phyloP scores from a whole-genome alignment of 163 green algal species.

The Chlamydomonas reinhardtii region DNA sequence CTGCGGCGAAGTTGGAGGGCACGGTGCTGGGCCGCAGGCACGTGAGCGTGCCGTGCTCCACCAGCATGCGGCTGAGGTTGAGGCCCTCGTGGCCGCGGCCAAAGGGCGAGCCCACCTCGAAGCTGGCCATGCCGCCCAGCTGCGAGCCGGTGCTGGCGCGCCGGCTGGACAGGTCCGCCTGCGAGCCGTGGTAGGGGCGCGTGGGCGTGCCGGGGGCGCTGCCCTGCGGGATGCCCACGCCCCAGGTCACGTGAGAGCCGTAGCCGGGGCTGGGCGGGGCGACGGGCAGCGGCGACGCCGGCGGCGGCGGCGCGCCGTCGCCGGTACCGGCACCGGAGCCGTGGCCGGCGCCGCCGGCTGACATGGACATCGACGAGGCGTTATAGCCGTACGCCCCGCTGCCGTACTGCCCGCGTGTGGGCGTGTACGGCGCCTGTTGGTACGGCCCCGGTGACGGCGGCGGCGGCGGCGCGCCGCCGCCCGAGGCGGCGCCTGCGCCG shows the following conservation, averaged over 20 bases:
- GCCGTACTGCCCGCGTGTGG: not conserved
- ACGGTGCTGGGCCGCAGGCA: slow-evolving; percentile 44
- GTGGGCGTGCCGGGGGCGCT: slow-evolving; percentile 40
- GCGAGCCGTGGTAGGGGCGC: not conserved
- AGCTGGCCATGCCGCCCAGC: not conserved
- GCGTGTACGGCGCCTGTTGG: not conserved
- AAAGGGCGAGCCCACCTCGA: slow-evolving; percentile 31
- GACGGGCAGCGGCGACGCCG: not conserved
- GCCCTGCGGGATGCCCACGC: not conserved
- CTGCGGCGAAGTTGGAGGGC: slow-evolving; percentile 41
- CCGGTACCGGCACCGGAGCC: not conserved
- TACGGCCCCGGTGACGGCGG: too few relatives aligned
- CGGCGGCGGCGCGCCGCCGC: not conserved
- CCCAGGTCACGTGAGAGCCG: slow-evolving; percentile 29
- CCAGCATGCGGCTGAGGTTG: slow-evolving; percentile 12
- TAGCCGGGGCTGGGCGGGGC: slow-evolving; percentile 1
- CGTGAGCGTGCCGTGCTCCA: slow-evolving; percentile 47
- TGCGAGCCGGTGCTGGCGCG: slow-evolving; percentile 6
- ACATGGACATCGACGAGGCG: too few relatives aligned
- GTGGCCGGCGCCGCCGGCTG: too few relatives aligned
- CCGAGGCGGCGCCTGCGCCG: too few relatives aligned
- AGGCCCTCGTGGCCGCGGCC: slow-evolving; percentile 9
- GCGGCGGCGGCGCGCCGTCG: not conserved
- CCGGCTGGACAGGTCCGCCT: slow-evolving; percentile 8
- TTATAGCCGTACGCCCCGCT: not conserved